phyloP scores from a whole-genome alignment of 768 basidiomycete species.

The Rubroboletus pulcherrimus region DNA sequence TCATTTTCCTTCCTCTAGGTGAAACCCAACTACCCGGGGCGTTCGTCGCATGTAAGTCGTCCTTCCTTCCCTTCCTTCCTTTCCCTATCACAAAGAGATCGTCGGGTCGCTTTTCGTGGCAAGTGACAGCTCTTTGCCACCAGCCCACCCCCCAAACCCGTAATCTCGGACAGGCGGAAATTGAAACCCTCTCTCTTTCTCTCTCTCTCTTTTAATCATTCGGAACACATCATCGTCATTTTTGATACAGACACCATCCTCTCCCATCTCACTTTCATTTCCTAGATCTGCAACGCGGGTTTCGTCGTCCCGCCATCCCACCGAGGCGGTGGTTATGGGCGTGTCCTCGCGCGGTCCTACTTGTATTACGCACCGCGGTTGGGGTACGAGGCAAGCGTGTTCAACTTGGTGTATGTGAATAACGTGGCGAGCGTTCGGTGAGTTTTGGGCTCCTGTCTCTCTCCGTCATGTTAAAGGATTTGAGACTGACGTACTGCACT shows the following conservation, averaged over 20 bases:
- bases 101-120: not conserved
- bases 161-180: constrained; percentile 1
- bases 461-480: not conserved
- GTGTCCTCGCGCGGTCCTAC: constrained; percentile 70
- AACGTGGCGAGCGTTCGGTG: constrained; percentile 73
- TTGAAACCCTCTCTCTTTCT: not conserved
- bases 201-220: not conserved
- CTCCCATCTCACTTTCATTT: not conserved
- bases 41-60: constrained; percentile 81
- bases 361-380: constrained; percentile 76
- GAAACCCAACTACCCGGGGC: constrained; percentile 87
- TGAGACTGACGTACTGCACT: not conserved
- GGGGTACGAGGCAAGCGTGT: constrained; percentile 76
- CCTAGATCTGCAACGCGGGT: constrained; percentile 83
- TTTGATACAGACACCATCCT: not conserved
- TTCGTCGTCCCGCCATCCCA: constrained; percentile 71
- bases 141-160: not conserved
- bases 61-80: not conserved
- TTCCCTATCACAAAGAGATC: not conserved
- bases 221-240: not conserved
- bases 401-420: constrained; percentile 88
- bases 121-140: not conserved
- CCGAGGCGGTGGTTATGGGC: constrained; percentile 65
- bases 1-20: constrained; percentile 37
- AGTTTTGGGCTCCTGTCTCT: not conserved